Conservation (phyloP, 495 filamentous ascomycete genomes). For the Rhizodiscina lignyota region DNA sequence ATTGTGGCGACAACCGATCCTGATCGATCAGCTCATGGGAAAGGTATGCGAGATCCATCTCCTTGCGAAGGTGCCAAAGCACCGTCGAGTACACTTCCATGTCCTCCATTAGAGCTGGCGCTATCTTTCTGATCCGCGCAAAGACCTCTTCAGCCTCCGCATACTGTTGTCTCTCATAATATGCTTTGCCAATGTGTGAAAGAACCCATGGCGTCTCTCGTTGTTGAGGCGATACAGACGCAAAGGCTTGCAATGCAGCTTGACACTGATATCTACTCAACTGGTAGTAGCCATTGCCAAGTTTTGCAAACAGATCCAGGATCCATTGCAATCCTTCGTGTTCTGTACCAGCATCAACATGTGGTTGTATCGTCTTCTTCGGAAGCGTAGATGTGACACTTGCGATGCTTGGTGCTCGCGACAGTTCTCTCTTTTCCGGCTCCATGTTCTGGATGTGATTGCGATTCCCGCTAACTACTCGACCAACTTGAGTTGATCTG, state of each 20-base stretch:
- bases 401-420: slow-evolving; percentile 12
- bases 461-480: slow-evolving; percentile 76
- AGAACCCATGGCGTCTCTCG: slow-evolving; percentile 93
- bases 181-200: slow-evolving; percentile 70
- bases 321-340: slow-evolving; percentile 63
- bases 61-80: slow-evolving; percentile 90
- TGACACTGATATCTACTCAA: slow-evolving; percentile 61
- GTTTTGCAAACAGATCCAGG: slow-evolving; percentile 64
- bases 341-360: slow-evolving; percentile 15
- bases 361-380: slow-evolving; percentile 1
- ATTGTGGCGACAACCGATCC: slow-evolving; percentile 76
- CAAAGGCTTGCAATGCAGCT: slow-evolving; percentile 57
- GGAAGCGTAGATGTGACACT: background rate
- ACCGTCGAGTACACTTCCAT: slow-evolving; percentile 97
- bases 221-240: slow-evolving; percentile 49
- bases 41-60: slow-evolving; percentile 78
- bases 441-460: slow-evolving; percentile 53
- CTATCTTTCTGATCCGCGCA: slow-evolving; percentile 50
- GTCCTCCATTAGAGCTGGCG: slow-evolving; percentile 67
- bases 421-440: slow-evolving; percentile 28
- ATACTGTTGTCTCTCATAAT: slow-evolving; percentile 79
- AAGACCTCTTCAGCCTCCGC: slow-evolving; percentile 75
- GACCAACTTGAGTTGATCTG: slow-evolving; percentile 45
- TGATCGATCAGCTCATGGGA: slow-evolving; percentile 76
- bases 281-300: slow-evolving; percentile 63